Conservation (phyloP, 148 eudicot species). For the Nepenthes mirabilis region DNA sequence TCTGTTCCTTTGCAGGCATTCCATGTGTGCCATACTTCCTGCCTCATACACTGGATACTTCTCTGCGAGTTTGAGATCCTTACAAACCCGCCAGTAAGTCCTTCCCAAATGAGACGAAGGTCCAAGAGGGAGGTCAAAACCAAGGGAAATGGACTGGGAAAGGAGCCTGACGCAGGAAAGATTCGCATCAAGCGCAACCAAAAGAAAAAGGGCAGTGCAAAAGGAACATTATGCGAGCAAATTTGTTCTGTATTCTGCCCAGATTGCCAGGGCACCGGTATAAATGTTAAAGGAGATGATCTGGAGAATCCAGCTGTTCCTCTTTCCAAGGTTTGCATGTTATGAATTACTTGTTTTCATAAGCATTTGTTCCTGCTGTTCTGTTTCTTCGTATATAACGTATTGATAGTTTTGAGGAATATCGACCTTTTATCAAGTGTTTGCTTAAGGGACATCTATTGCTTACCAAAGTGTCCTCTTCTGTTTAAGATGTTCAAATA, state of each 20-base stretch:
- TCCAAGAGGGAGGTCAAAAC: constrained; percentile 25
- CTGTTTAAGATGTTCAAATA: constrained; percentile 43
- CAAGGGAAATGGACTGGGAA: constrained; percentile 8
- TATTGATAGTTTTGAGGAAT: not conserved
- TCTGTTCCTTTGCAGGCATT: constrained; percentile 37
- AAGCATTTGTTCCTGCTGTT: not conserved
- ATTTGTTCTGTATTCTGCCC: constrained; percentile 56
- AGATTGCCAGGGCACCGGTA: constrained; percentile 82
- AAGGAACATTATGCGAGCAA: constrained; percentile 14
- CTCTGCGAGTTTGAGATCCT: constrained; percentile 61
- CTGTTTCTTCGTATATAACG: not conserved
- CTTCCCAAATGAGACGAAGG: constrained; percentile 25
- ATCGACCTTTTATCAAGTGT: not conserved
- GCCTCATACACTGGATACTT: constrained; percentile 90
- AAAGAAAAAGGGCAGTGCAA: constrained; percentile 18
- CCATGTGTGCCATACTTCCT: constrained; percentile 77
- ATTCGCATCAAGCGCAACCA: constrained; percentile 22
- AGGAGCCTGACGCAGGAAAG: constrained; percentile 18
- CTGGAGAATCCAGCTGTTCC: constrained; percentile 59
- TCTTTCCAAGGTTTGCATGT: constrained; percentile 58
- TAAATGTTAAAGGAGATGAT: constrained; percentile 38
- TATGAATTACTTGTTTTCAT: not conserved
- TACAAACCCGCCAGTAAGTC: constrained; percentile 24
- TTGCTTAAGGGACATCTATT: not conserved
- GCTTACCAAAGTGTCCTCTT: not conserved